Conservation (phyloP, 192 early-diverging fungal genomes). For the Coemansia brasiliensis region DNA sequence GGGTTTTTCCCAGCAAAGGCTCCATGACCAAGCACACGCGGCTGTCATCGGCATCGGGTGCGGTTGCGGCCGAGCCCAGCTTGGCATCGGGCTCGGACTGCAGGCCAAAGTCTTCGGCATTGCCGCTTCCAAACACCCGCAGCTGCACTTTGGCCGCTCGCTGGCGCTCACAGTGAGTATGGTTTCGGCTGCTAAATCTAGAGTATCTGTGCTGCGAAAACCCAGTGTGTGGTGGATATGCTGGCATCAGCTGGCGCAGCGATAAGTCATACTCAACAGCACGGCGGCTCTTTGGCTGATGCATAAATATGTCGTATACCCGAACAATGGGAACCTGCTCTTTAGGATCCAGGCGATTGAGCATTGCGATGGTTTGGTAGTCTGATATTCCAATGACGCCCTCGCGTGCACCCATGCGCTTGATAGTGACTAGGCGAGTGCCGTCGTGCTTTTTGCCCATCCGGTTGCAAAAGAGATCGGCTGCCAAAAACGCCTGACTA, state of each 20-base stretch:
- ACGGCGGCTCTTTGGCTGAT: conserved; percentile 13
- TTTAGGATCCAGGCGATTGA: conserved; percentile 42
- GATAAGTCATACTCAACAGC: conserved; percentile 19
- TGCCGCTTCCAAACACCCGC: conserved; percentile 31
- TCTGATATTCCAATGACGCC: conserved; percentile 47
- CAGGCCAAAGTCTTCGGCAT: neutral
- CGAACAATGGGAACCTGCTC: conserved; percentile 42
- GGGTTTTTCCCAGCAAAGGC: conserved; percentile 43
- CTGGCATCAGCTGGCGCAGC: conserved; percentile 20
- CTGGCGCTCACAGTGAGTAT: neutral
- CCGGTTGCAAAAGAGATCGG: conserved; percentile 34
- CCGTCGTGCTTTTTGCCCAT: conserved; percentile 48
- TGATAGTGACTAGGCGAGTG: conserved; percentile 41
- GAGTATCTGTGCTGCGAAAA: conserved; percentile 2
- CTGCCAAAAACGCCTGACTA: conserved; percentile 48
- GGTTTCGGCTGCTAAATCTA: neutral
- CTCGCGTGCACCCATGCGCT: conserved; percentile 44
- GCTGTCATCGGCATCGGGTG: conserved; percentile 3
- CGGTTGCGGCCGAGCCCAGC: conserved; percentile 11
- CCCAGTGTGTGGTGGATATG: conserved; percentile 3
- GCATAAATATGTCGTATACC: conserved; percentile 38
- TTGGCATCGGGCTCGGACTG: conserved; percentile 13
- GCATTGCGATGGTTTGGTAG: conserved; percentile 43
- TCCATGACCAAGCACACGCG: conserved; percentile 52
- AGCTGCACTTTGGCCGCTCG: neutral